Conservation (phyloP, 345 rosid genomes). For the Bretschneidera sinensis region DNA sequence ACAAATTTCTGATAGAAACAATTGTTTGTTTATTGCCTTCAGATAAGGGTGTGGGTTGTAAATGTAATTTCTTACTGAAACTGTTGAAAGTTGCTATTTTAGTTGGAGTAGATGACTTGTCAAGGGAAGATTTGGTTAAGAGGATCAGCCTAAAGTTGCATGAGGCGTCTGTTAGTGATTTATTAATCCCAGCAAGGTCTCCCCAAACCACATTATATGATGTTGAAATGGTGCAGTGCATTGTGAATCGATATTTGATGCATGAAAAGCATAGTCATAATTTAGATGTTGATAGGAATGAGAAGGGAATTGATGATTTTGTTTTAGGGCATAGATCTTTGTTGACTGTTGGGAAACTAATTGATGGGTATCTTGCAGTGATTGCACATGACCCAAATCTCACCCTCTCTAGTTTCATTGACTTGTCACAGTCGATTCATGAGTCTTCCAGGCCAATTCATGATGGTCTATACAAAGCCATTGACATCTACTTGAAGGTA, state of each 20-base stretch:
- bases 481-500: conserved; percentile 80
- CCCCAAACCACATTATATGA: conserved; percentile 48
- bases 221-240: conserved; percentile 54
- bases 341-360: conserved; percentile 57
- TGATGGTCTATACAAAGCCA: conserved; percentile 79
- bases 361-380: conserved; percentile 68
- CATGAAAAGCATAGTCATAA: conserved; percentile 35
- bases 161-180: conserved; percentile 67
- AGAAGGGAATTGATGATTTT: conserved; percentile 30
- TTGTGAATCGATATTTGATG: conserved; percentile 42
- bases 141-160: conserved; percentile 60
- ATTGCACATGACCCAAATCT: conserved; percentile 50
- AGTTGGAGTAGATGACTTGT: conserved; percentile 48
- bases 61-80: conserved; percentile 77
- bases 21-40: conserved; percentile 62
- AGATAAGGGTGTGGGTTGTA: conserved; percentile 48
- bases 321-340: conserved; percentile 42
- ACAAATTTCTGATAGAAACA: conserved; percentile 65
- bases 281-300: conserved; percentile 34
- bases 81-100: conserved; percentile 64
- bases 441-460: conserved; percentile 67
- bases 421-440: conserved; percentile 53
- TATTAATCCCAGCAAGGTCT: conserved; percentile 48
- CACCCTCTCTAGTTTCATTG: conserved; percentile 41
- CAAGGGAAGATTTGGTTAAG: conserved; percentile 50